Conservation (phyloP, 768 basidiomycete genomes). For the Pleurotus djamor region DNA sequence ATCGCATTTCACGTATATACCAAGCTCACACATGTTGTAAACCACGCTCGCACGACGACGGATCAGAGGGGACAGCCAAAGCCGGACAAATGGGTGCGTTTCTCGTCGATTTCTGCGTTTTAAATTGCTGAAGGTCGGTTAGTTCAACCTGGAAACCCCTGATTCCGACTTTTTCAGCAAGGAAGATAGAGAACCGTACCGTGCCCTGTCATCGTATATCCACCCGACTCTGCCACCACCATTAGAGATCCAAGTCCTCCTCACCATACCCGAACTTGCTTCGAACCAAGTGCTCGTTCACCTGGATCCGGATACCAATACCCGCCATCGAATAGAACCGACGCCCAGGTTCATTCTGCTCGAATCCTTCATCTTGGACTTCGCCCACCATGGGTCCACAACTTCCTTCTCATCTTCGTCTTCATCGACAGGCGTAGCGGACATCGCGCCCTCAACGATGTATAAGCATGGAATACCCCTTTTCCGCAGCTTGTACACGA, state of each 20-base stretch:
- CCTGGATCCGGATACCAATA: slow-evolving; percentile 46
- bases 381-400: slow-evolving; percentile 25
- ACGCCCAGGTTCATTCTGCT: slow-evolving; percentile 68
- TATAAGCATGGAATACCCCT: slow-evolving; percentile 86
- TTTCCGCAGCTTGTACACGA: slow-evolving; percentile 73
- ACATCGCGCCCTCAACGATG: slow-evolving; percentile 69
- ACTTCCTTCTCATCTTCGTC: slow-evolving; percentile 12
- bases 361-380: slow-evolving; percentile 65
- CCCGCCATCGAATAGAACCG: slow-evolving; percentile 63
- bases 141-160: slow-evolving; percentile 85
- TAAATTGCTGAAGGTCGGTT: neutral
- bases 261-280: slow-evolving; percentile 66
- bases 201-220: slow-evolving; percentile 46
- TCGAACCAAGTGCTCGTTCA: slow-evolving; percentile 75
- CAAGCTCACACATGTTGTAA: slow-evolving; percentile 76
- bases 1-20: slow-evolving; percentile 83
- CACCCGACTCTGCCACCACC: slow-evolving; percentile 32
- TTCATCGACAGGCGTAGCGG: slow-evolving; percentile 17
- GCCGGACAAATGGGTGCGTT: slow-evolving; percentile 83
- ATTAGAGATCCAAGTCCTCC: slow-evolving; percentile 67
- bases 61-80: slow-evolving; percentile 42
- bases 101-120: neutral
- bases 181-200: slow-evolving; percentile 58
- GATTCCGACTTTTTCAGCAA: slow-evolving; percentile 69
- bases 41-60: slow-evolving; percentile 67